These are phyloP conservation scores for Colletotrichum sp. DNA, from an alignment of 2,329 filamentous ascomycete genomes.

Conservation along the genomic window DNA sequence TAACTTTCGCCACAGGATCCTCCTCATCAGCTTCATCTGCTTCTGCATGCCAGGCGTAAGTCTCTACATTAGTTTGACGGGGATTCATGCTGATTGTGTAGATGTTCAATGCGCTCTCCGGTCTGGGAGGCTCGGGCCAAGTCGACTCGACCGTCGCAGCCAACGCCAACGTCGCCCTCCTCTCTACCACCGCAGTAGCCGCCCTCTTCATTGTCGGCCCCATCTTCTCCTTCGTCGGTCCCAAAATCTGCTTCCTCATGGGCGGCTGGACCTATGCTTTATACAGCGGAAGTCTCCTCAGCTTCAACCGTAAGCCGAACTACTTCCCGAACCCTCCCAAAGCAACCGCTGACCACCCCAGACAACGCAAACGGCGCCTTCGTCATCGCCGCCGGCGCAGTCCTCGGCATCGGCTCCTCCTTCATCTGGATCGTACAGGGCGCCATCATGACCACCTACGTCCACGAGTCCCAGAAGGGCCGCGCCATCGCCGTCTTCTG, in stretches of 20 bases:
- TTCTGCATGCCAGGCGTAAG: constrained; percentile 51
- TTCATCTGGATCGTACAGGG: constrained; percentile 53
- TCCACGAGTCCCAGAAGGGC: constrained; percentile 45
- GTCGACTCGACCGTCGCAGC: constrained; percentile 49
- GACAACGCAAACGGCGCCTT: constrained; percentile 42
- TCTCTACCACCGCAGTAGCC: constrained; percentile 45
- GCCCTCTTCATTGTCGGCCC: constrained; percentile 49
- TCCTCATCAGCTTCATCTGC: constrained; percentile 53
- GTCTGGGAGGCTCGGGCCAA: constrained; percentile 50
- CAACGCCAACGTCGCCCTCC: constrained; percentile 49
- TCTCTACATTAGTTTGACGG: neutral
- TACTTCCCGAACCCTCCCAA: constrained; percentile 15
- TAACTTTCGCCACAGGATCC: constrained; percentile 27
- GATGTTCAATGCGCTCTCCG: constrained; percentile 54
- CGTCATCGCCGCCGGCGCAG: constrained; percentile 47
- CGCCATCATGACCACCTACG: constrained; percentile 53
- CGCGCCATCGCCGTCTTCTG: constrained; percentile 48
- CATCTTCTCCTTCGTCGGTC: constrained; percentile 46
- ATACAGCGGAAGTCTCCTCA: constrained; percentile 48
- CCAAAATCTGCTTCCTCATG: constrained; percentile 44
- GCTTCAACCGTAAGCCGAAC: constrained; percentile 40
- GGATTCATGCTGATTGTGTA: constrained; percentile 14
- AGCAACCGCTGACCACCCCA: constrained; percentile 43
- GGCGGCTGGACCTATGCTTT: constrained; percentile 52
- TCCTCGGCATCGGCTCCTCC: constrained; percentile 49